Conservation (phyloP, 371 early-diverging fungal genomes). For the Polyrhizophydium stewartii region DNA sequence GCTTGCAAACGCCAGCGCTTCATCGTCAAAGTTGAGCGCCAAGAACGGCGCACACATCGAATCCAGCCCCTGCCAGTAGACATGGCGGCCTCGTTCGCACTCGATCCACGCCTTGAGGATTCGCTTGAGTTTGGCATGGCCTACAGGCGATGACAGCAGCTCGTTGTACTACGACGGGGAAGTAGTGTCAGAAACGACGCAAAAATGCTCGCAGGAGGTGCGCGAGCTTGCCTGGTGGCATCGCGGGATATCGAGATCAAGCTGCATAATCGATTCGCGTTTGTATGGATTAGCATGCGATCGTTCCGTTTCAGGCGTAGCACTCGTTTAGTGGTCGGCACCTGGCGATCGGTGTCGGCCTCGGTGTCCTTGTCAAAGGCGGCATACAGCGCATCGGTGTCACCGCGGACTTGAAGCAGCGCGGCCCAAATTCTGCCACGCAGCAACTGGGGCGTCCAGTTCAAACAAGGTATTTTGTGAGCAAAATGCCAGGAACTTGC, state of each 20-base stretch:
- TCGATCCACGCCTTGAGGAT: slow-evolving; percentile 33
- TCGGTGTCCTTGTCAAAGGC: slow-evolving; percentile 50
- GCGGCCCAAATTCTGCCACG: slow-evolving; percentile 78
- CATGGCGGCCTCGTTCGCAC: slow-evolving; percentile 33
- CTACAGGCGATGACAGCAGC: slow-evolving; percentile 62
- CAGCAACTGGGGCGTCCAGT: slow-evolving; percentile 34
- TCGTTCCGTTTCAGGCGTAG: no score
- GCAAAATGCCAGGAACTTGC: no score
- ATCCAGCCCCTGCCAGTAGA: slow-evolving; percentile 88
- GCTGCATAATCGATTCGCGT: no score
- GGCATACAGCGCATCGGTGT: slow-evolving; percentile 54
- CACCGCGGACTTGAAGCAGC: slow-evolving; percentile 62
- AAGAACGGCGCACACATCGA: slow-evolving; percentile 76
- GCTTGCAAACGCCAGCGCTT: slow-evolving; percentile 65
- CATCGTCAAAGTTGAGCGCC: slow-evolving; percentile 67
- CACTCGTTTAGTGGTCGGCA: not conserved
- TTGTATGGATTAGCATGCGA: no score
- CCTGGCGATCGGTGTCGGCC: slow-evolving; percentile 21
- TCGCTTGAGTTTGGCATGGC: slow-evolving; percentile 66
- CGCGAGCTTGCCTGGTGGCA: slow-evolving; percentile 53
- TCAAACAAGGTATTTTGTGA: no score
- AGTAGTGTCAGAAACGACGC: not conserved
- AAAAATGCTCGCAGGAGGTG: not conserved
- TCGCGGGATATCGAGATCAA: slow-evolving; percentile 68
- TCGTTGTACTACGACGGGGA: slow-evolving; percentile 60